phyloP scores from a whole-genome alignment of 2,329 filamentous ascomycete species.

The Penicillium sp. region DNA sequence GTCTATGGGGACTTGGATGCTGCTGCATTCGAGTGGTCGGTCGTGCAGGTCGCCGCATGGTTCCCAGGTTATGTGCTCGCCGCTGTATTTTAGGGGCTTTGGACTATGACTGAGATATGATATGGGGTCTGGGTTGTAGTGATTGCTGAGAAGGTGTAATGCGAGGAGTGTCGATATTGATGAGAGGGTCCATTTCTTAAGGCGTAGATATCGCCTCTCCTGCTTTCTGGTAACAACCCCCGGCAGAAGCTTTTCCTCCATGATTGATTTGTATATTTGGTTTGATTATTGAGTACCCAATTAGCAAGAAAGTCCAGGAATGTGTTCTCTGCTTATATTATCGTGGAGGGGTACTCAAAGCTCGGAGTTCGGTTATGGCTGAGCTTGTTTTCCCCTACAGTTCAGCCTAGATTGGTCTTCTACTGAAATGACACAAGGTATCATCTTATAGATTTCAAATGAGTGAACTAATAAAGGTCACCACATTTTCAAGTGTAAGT shows the following conservation, averaged over 20 bases:
- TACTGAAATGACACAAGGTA: no score
- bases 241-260: not conserved
- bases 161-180: not conserved
- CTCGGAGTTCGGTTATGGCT: no score
- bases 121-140: not conserved
- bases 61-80: slow-evolving; percentile 41
- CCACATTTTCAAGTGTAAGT: no score
- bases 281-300: not conserved
- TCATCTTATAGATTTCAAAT: no score
- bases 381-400: no score
- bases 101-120: not conserved
- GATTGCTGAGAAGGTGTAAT: not conserved
- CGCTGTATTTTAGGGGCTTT: not conserved
- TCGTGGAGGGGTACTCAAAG: no score
- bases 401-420: no score
- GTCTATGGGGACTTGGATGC: slow-evolving; percentile 49
- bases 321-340: no score
- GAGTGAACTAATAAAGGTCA: no score
- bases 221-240: not conserved
- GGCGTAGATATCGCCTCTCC: no score
- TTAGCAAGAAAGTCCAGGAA: not conserved
- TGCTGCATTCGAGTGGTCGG: slow-evolving; percentile 44
- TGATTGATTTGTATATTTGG: not conserved
- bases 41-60: slow-evolving; percentile 41
- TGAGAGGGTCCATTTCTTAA: not conserved